Evolutionary conservation across 345 rosid species (phyloP).

Genomic region (Physaria fendleri): DNA sequence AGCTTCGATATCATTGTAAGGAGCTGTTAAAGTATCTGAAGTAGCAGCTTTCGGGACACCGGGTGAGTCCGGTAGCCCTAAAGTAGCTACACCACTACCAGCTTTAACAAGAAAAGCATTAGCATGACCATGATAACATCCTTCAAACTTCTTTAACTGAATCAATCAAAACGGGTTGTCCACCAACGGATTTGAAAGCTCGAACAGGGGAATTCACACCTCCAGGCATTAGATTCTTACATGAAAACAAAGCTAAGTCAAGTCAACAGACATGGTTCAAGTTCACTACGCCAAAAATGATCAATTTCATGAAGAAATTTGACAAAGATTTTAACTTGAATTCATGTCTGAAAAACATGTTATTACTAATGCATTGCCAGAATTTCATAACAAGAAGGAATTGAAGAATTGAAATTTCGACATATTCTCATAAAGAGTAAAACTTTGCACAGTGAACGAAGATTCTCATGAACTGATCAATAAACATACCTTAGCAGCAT

Average conservation of each 20-base stretch:
- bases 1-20: conserved; percentile 60
- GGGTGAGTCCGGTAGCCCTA: conserved; percentile 89
- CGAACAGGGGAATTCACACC: conserved; percentile 96
- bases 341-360: too few relatives aligned
- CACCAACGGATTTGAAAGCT: conserved; percentile 95
- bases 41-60: conserved; percentile 93
- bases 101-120: conserved; percentile 93
- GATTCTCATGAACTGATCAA: neutral
- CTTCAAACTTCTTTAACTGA: conserved; percentile 95
- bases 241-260: neutral
- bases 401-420: neutral
- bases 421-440: too few relatives aligned
- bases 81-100: conserved; percentile 95
- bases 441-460: too few relatives aligned
- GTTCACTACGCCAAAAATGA: too few relatives aligned
- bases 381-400: neutral
- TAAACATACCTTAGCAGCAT: too few relatives aligned
- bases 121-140: conserved; percentile 97
- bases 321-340: too few relatives aligned
- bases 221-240: conserved; percentile 85
- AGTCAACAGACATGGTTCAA: too few relatives aligned
- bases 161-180: conserved; percentile 83
- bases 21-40: conserved; percentile 67
- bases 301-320: too few relatives aligned
- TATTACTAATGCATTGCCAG: too few relatives aligned